These are phyloP conservation scores for Thymus mandschuricus DNA, from an alignment of 257 asterid genomes.

Conservation along the genomic window DNA sequence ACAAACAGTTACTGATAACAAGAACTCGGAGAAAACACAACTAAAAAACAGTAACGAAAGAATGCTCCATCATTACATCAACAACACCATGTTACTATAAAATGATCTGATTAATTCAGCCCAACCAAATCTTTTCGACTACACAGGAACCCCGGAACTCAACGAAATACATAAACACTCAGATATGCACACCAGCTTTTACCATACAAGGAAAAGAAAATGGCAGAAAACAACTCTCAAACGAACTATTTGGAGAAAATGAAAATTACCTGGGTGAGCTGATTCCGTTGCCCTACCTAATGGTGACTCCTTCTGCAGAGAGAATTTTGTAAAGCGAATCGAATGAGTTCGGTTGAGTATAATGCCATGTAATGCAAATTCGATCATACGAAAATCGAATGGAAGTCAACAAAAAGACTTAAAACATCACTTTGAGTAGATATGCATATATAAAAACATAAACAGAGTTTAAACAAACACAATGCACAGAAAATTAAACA, in stretches of 20 bases:
- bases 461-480: neutral
- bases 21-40: neutral
- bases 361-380: neutral
- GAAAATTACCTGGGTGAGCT: constrained; percentile 82
- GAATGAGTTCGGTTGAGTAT: neutral
- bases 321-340: neutral
- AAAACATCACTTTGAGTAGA: too few relatives aligned
- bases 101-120: neutral
- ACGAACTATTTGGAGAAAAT: neutral
- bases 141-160: too few relatives aligned
- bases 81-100: neutral
- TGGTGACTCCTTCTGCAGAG: constrained; percentile 79
- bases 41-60: neutral
- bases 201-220: neutral
- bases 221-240: neutral
- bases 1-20: neutral
- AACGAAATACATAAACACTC: neutral
- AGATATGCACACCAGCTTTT: neutral
- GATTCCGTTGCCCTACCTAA: constrained; percentile 70
- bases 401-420: neutral
- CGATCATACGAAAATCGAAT: neutral
- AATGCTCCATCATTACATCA: neutral
- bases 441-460: neutral
- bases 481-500: neutral
- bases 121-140: neutral